These are phyloP conservation scores for Pestalotiopsis sp. DNA, from an alignment of 2,329 filamentous ascomycete genomes.

Conservation along the genomic window DNA sequence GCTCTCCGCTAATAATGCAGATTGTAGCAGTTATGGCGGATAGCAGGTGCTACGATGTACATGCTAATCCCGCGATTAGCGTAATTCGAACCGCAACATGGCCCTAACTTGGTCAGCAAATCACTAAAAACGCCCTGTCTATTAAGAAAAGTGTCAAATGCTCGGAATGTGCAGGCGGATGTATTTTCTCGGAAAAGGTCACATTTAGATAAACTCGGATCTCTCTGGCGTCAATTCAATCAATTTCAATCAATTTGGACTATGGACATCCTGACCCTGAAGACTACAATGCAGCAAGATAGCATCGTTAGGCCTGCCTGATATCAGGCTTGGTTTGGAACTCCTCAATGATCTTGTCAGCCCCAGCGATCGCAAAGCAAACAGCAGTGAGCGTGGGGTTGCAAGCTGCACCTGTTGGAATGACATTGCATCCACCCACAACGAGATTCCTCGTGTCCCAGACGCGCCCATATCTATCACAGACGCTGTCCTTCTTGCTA, in stretches of 20 bases:
- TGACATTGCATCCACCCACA: conserved; percentile 27
- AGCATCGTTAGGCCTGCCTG: background rate
- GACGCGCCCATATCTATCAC: conserved; percentile 22
- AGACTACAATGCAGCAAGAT: background rate
- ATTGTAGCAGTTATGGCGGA: too few relatives aligned
- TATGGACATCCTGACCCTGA: background rate
- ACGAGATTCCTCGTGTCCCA: conserved; percentile 24
- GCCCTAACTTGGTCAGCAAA: too few relatives aligned
- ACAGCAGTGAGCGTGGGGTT: conserved; percentile 29
- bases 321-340: background rate
- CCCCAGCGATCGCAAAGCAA: conserved; percentile 24
- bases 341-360: conserved; percentile 12
- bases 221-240: background rate
- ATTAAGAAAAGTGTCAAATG: too few relatives aligned
- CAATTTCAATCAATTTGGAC: background rate
- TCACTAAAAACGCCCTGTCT: too few relatives aligned
- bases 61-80: too few relatives aligned
- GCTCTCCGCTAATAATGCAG: too few relatives aligned
- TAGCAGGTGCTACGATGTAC: too few relatives aligned
- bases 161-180: too few relatives aligned
- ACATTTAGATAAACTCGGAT: background rate
- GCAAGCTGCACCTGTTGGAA: conserved; percentile 23
- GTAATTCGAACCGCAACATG: too few relatives aligned
- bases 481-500: conserved; percentile 17
- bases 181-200: background rate